A percentile compares a stretch with the other conserved stretches of the same genome.
Evolutionary conservation across 2,329 filamentous ascomycete species (phyloP).

Genomic region (Arthrobotrys sinensis): DNA sequence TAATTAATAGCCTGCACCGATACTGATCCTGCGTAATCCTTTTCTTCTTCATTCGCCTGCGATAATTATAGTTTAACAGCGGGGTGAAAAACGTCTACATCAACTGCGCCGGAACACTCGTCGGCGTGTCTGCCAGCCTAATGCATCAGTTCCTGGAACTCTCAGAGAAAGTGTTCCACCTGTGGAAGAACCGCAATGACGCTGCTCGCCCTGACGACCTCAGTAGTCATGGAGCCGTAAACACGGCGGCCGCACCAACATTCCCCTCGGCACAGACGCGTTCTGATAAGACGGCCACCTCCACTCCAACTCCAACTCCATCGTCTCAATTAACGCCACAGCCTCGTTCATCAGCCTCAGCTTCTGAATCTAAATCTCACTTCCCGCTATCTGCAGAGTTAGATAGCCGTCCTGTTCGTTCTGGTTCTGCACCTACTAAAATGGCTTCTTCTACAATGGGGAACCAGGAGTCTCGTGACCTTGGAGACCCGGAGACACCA

Average conservation of each 20-base stretch:
- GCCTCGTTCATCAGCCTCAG: neutral
- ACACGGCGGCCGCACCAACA: neutral
- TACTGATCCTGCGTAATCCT: conserved; percentile 9
- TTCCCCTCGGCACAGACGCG: neutral
- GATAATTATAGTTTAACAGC: conserved; percentile 25
- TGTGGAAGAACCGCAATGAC: conserved; percentile 50
- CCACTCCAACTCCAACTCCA: neutral
- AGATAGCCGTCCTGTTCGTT: conserved; percentile 7
- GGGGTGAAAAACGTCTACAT: conserved; percentile 45
- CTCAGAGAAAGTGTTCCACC: conserved; percentile 51
- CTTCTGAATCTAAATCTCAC: neutral
- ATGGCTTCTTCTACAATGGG: conserved; percentile 15
- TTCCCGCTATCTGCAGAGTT: neutral
- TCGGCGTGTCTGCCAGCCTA: conserved; percentile 30
- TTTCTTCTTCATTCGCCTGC: neutral
- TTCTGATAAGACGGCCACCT: neutral
- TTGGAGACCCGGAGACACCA: conserved; percentile 17
- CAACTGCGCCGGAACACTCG: conserved; percentile 46
- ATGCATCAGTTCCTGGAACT: conserved; percentile 50
- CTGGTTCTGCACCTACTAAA: neutral
- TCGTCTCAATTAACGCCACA: conserved; percentile 8
- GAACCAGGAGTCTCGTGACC: neutral
- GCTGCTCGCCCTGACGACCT: conserved; percentile 30
- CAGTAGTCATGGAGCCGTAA: neutral
- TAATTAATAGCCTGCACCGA: neutral